These are phyloP conservation scores for Blastobotrys petasosporus DNA, from an alignment of 1,139 yeast genomes.

Conservation along the genomic window DNA sequence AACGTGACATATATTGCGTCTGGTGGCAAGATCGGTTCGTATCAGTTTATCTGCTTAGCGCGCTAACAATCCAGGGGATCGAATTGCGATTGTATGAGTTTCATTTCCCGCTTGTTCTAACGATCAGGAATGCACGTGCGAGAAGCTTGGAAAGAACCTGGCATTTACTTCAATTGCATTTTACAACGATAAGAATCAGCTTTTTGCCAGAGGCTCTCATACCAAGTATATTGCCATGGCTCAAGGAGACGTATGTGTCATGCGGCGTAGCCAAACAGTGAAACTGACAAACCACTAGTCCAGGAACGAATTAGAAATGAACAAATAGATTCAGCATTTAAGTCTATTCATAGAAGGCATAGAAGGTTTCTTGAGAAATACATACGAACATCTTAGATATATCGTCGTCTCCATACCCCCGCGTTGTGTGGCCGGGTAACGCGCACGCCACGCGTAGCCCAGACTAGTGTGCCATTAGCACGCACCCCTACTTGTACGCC, in stretches of 20 bases:
- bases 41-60: constrained; percentile 12
- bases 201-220: constrained; percentile 42
- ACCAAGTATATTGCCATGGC: constrained; percentile 39
- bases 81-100: constrained; percentile 20
- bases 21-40: constrained; percentile 36
- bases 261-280: not conserved
- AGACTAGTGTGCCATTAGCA: too few relatives aligned
- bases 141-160: constrained; percentile 37
- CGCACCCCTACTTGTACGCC: too few relatives aligned
- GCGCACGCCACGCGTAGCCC: too few relatives aligned
- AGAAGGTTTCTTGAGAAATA: not conserved
- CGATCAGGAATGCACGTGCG: constrained; percentile 29
- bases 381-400: not conserved
- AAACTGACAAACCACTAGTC: constrained; percentile 9
- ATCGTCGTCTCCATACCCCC: too few relatives aligned
- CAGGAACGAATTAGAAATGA: constrained; percentile 13
- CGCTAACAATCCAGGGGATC: too few relatives aligned
- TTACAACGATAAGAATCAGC: constrained; percentile 23
- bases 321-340: constrained; percentile 3
- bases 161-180: constrained; percentile 40
- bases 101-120: not conserved
- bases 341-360: not conserved
- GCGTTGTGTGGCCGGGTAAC: too few relatives aligned
- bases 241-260: constrained; percentile 23
- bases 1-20: constrained; percentile 38